Evolutionary conservation across 495 filamentous ascomycete genomes (phyloP), one percentile per base, ranked within the genome.

Genomic region (Jackrogersella multiformis): DNA sequence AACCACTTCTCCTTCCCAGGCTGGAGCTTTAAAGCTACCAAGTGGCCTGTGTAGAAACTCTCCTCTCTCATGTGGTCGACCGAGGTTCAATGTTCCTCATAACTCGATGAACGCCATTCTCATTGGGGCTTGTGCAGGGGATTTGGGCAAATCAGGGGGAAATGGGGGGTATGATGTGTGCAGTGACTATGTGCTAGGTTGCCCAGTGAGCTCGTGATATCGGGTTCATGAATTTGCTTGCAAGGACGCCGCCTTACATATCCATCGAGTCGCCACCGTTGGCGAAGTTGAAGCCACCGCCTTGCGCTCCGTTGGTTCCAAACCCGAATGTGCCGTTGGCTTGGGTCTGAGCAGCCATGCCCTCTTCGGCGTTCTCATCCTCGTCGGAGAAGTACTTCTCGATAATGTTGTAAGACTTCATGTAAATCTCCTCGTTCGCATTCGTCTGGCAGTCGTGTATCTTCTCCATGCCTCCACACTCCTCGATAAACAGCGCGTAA

Each of bases 331-430:
- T 86, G 18, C 87, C 85, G 70, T 90, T 88, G 49, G 87, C 83
- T 51, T 89, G 88, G 4, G 81, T 79, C 32, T 81, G 76, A 64
- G 81, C 80, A 18, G 79, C 78, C 69, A 82, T 84, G 38, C 77
- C 76, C 49, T 93, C 91, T 68, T 87, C 90, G 56, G 84, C 92
- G 63, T 87, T 89, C 72, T 96, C 96, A 10, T 97, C 95, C 70
- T 99, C 95, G 75, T 99, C 96, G 0, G 93, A 97, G 86, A 99
- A 99, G 85, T 99, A 98, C 83, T 97, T 97, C 86, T 98, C 96
- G 73, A 99, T 99, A 80, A 99, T 98, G 84, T 95, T 97, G 84
- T 97, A 99, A 0, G 96, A 96, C 88, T 99, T 99, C 95, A 99
- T 97, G 85, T 99, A 99, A 71, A 99, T 99, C 81, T 99, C 96